Evolutionary conservation across 2,329 filamentous ascomycete species (phyloP).

Genomic region (Botrytis hyacinthi): DNA sequence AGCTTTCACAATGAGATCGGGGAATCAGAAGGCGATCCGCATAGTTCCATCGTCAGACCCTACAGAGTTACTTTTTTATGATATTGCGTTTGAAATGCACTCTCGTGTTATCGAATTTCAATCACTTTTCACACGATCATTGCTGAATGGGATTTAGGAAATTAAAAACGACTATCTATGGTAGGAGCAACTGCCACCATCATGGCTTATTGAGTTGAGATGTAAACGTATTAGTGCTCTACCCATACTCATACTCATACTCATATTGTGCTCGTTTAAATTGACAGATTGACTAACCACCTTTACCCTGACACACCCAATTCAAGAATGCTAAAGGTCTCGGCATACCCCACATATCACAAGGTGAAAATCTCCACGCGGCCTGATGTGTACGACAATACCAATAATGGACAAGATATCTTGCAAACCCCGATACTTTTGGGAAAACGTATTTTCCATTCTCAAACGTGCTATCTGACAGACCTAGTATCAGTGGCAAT

Average conservation of each 20-base stretch:
- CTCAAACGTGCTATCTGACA: background rate
- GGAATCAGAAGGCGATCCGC: background rate
- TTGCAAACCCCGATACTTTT: background rate
- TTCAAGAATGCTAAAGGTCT: background rate
- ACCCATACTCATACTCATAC: background rate
- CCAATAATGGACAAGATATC: background rate
- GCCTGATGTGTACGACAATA: background rate
- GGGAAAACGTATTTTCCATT: background rate
- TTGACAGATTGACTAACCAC: background rate
- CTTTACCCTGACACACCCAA: background rate
- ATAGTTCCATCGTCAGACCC: background rate
- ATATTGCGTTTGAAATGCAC: background rate
- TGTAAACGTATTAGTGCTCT: background rate
- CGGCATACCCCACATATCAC: background rate
- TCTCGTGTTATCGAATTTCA: background rate
- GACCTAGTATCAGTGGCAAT: background rate
- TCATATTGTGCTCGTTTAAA: background rate
- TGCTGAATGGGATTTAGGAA: background rate
- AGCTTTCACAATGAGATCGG: background rate
- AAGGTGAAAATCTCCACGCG: background rate
- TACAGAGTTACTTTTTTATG: background rate
- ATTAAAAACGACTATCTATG: background rate
- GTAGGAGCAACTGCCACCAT: background rate
- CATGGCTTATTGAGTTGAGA: accelerated
- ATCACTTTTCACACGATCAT: background rate